Percentiles rank a stretch among this genome's conserved stretches.
Evolutionary conservation across 345 rosid genomes (phyloP).

Genomic region (Boechera retrofracta): DNA sequence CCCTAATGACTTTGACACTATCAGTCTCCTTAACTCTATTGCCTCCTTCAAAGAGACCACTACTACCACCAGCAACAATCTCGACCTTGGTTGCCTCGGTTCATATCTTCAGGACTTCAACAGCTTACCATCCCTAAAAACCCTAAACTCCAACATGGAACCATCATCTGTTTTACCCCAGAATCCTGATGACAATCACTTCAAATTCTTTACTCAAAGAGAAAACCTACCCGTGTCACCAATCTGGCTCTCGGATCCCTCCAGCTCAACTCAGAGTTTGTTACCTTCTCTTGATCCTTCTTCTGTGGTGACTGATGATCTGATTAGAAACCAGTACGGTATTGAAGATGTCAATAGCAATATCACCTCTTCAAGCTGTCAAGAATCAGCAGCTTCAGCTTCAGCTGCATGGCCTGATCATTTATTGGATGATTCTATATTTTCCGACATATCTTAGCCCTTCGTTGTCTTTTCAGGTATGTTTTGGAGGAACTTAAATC

Average conservation of each 20-base stretch:
- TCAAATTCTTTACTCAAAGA: conserved; percentile 37
- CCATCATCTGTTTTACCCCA: conserved; percentile 38
- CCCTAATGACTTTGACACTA: conserved; percentile 43
- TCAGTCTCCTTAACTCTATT: conserved; percentile 38
- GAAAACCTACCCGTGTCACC: conserved; percentile 40
- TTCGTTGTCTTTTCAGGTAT: conserved; percentile 31
- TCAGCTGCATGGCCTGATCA: conserved; percentile 48
- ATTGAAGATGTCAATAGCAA: conserved; percentile 44
- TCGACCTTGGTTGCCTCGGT: conserved; percentile 32
- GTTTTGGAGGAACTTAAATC: conserved; percentile 31
- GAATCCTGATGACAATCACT: conserved; percentile 24
- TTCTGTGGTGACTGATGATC: conserved; percentile 35
- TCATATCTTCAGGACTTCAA: conserved; percentile 44
- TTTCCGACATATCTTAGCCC: conserved; percentile 41
- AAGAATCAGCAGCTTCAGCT: conserved; percentile 44
- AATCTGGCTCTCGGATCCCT: conserved; percentile 41
- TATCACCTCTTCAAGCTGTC: conserved; percentile 37
- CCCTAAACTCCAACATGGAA: conserved; percentile 39
- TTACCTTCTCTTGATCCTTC: conserved; percentile 37
- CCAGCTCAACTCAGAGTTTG: conserved; percentile 33
- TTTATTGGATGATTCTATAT: conserved; percentile 43
- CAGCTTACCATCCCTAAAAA: conserved; percentile 39
- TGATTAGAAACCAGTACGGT: conserved; percentile 31
- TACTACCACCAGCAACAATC: conserved; percentile 22
- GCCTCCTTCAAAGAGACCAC: conserved; percentile 37